A percentile compares a stretch with the other conserved stretches of the same genome.
These are phyloP conservation scores for Ophiostoma sp. DNA, from an alignment of 2,329 filamentous ascomycete genomes.

Conservation along the genomic window DNA sequence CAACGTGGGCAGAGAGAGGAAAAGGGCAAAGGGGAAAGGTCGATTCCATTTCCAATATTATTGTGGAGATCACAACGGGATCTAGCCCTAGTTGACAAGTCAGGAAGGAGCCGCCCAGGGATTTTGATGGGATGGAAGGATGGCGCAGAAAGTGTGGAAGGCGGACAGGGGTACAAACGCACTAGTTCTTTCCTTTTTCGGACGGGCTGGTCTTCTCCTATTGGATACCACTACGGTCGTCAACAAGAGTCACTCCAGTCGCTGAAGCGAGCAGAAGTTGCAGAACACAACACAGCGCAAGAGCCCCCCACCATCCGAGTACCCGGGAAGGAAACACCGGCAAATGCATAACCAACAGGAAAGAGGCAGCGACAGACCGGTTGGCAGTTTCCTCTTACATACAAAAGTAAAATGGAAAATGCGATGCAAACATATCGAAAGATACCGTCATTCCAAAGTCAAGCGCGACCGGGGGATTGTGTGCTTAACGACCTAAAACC, in stretches of 20 bases:
- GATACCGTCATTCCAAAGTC: neutral
- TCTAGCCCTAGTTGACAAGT: conserved; percentile 13
- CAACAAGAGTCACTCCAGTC: neutral
- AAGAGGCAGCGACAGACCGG: neutral
- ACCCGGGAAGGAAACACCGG: neutral
- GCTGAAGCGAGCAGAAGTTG: neutral
- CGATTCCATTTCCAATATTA: conserved; percentile 14
- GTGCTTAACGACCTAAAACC: too few species aligned
- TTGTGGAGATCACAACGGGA: conserved; percentile 15
- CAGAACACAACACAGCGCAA: neutral
- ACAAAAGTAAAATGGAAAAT: neutral
- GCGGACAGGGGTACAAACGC: neutral
- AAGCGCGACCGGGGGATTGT: too few species aligned
- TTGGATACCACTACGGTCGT: neutral
- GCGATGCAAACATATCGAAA: neutral
- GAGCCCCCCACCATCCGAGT: neutral
- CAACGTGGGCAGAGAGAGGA: neutral
- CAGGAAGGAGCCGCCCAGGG: neutral
- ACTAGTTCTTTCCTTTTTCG: conserved; percentile 7
- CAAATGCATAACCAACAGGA: neutral
- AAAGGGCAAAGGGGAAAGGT: neutral
- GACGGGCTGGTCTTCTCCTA: neutral
- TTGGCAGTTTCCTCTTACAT: neutral
- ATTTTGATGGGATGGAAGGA: neutral
- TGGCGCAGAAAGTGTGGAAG: neutral